Conservation (phyloP, 108 stramenopile species). For the Conticribra guillardii region DNA sequence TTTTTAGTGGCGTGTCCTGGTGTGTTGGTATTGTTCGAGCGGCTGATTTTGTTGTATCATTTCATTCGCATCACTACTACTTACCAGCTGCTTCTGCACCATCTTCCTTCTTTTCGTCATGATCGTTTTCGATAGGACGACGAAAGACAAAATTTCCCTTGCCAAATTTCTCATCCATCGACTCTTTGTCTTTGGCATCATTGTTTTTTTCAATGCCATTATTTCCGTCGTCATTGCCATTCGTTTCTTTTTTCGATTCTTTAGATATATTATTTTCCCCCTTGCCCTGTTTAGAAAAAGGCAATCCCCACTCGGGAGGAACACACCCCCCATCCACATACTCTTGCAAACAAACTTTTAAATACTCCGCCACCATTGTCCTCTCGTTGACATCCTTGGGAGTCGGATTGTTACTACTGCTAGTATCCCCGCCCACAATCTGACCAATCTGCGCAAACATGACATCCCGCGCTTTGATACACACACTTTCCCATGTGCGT, state of each 20-base stretch:
- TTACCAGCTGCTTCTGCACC: no score
- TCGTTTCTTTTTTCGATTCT: background rate
- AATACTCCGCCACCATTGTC: slow-evolving; percentile 70
- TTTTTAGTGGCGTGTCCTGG: no score
- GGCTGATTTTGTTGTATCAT: no score
- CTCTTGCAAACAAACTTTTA: slow-evolving; percentile 68
- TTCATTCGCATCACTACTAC: no score
- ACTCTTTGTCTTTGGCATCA: slow-evolving; percentile 5
- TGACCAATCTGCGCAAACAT: slow-evolving; percentile 85
- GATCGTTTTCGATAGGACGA: no score
- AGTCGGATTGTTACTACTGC: background rate
- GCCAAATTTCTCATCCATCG: slow-evolving; percentile 10
- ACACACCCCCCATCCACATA: slow-evolving; percentile 72
- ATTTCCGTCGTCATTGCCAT: background rate
- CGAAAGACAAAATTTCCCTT: slow-evolving; percentile 65
- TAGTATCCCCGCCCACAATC: slow-evolving; percentile 51
- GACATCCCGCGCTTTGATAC: slow-evolving; percentile 75
- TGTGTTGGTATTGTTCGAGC: no score
- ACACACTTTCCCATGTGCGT: slow-evolving; percentile 62
- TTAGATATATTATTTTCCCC: background rate
- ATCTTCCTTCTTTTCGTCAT: no score
- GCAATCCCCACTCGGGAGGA: slow-evolving; percentile 67
- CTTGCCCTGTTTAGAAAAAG: slow-evolving; percentile 38
- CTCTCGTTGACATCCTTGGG: slow-evolving; percentile 25
- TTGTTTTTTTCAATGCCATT: slow-evolving; percentile 1